Conservation (phyloP, 2,329 filamentous ascomycete species). For the Cryphonectria carpinicola region DNA sequence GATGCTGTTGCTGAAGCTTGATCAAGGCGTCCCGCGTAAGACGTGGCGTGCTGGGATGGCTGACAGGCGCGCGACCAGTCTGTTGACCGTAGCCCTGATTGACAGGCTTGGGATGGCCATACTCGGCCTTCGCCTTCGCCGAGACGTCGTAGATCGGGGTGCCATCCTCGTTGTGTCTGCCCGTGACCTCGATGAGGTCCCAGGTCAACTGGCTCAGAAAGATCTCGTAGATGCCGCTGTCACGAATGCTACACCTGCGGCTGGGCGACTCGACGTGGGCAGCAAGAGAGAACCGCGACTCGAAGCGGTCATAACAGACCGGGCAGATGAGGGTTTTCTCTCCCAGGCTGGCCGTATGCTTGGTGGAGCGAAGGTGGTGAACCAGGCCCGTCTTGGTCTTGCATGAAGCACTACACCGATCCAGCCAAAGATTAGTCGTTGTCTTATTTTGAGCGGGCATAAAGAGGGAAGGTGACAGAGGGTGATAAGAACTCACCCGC, state of each 20-base stretch:
- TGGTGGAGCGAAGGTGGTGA: slow-evolving; percentile 48
- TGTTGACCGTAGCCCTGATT: slow-evolving; percentile 14
- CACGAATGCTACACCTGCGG: slow-evolving; percentile 47
- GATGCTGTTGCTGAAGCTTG: background rate
- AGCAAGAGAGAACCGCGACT: slow-evolving; percentile 47
- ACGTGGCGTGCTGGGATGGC: background rate
- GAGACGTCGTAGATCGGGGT: slow-evolving; percentile 40
- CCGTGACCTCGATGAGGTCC: slow-evolving; percentile 42
- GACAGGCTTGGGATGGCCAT: slow-evolving; percentile 30
- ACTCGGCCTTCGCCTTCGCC: slow-evolving; percentile 18
- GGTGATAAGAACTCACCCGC: slow-evolving; percentile 48
- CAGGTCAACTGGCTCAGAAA: slow-evolving; percentile 46
- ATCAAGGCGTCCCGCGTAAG: slow-evolving; percentile 14
- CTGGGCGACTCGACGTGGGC: slow-evolving; percentile 53
- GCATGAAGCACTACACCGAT: slow-evolving; percentile 45
- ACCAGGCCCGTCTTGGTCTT: slow-evolving; percentile 39
- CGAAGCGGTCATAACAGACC: slow-evolving; percentile 48
- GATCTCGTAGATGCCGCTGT: slow-evolving; percentile 43
- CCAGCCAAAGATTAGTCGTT: slow-evolving; percentile 25
- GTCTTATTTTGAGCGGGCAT: background rate
- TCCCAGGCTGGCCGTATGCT: slow-evolving; percentile 40
- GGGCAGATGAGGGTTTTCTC: slow-evolving; percentile 47
- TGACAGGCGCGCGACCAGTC: background rate
- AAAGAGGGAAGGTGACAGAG: background rate
- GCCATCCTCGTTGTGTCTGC: slow-evolving; percentile 37